Evolutionary conservation across 2,329 filamentous ascomycete species (phyloP), one percentile per base, ranked within the genome.

Genomic region (Sodiomyces alkalinus): DNA sequence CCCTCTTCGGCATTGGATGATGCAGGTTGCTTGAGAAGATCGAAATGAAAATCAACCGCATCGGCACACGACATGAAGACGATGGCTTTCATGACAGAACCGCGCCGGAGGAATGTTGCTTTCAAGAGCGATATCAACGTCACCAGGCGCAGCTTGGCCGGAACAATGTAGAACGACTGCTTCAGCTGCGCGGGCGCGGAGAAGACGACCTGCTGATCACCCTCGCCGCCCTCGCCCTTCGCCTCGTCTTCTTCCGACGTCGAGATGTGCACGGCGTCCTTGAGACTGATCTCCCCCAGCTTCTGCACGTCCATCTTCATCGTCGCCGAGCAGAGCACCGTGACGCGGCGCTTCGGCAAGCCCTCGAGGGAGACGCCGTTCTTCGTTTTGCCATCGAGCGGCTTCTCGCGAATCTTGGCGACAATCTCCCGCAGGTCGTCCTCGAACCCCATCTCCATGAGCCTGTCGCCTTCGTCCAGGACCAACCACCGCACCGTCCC

Each of bases 401-500:
- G 55, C 31, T 77, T 66, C 24, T 74, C 57, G 36, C 85, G 75
- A 31, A 96, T 69, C 36, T 79, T 79, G 31, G 72, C 65, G 11
- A 98, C 80, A 38, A 94, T 87, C 35, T 77, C 80, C 46, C 81
- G 80, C 34, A 98, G 71, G 44, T 96, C 87, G 30, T 94, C 76
- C 52, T 96, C 90, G 41, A 98, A 98, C 0, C 90, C 90, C 44
- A 96, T 67, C 47, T 98, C 90, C 87, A 98, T 94, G 48, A 98
- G 60, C n/a, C 90, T 71, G 62, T 98, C 90, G 17, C 90, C 90
- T 53, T 98, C 90, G 43, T 98, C 90, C 5, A 98, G 65, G 3
- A 98, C 76, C 15, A 98, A 58, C 90, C 90, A 98, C 34, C 87
- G 68, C 4, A 94, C 87, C 14, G 78, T 86, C 43, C 80, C 80